Base-by-base conservation (phyloP, 176 grass and related monocot genomes). In the bread wheat (Triticum aestivum) region DNA sequence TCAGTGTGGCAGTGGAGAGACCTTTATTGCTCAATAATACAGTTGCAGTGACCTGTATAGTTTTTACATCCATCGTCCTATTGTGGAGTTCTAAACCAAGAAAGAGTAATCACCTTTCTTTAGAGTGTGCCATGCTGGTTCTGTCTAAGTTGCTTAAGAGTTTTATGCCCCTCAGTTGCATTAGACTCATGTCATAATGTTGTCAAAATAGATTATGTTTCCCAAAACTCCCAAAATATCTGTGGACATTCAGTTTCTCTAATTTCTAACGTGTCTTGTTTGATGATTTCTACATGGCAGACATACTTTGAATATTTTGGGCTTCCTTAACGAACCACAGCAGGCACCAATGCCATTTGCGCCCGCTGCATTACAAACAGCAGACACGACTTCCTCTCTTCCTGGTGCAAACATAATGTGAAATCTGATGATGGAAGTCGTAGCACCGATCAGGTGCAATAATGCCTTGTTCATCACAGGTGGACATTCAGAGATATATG, bases 391-490 rank as follows among this genome's bases (percentile, higher is more conserved):
- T 37, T 85, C 93, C 74, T 94, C 92, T 58, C 79, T 94, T 89
- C 86, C 92, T 79, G 88, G 96, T 70, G 80, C 93, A 67, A 90
- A 88, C 33, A 79, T 92, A 23, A 92, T 86, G 78, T 98, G 92
- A 98, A 69, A 63, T 84, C 45, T 56, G 77, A 78, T 29, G 77
- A 17, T 87, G 12, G 51, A 34, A 69, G 63, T 29, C 52, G 17
- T 75, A 42, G 68, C 54, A 26, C 74, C 44, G 27, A 74, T 54
- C 61, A 66, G 45, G 24, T 84, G 87, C 47, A 80, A 84, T 65
- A 87, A 86, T 67, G 42, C 35, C 83, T 42, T 69, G 20, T 79
- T 84, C 30, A 85, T 42, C 64, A 71, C 64, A 62, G 9, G 49
- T 69, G 74, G 73, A 66, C 37, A 77, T 75, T 70, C 29, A 67